Conservation (phyloP, 2,329 filamentous ascomycete genomes). For the Coniochaeta prunicola region DNA sequence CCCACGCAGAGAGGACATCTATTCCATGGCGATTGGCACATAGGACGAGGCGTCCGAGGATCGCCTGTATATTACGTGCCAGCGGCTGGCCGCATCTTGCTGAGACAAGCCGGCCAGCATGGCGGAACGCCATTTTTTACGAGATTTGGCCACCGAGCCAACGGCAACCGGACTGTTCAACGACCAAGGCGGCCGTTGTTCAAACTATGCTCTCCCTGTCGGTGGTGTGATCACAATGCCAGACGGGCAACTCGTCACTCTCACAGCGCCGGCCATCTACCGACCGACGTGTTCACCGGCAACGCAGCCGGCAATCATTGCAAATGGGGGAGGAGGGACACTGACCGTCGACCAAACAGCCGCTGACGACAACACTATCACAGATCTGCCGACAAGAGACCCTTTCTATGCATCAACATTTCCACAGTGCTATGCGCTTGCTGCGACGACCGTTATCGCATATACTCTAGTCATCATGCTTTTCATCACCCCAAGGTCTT, state of each 20-base stretch:
- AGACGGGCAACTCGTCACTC: conserved; percentile 44
- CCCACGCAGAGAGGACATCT: background rate
- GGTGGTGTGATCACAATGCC: conserved; percentile 16
- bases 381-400: conserved; percentile 47
- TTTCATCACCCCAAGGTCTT: conserved; percentile 89
- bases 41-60: conserved; percentile 14
- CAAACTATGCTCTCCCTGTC: conserved; percentile 13
- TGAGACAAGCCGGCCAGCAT: conserved; percentile 13
- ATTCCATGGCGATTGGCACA: conserved; percentile 18
- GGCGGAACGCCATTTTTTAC: conserved; percentile 15
- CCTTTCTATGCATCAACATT: conserved; percentile 93
- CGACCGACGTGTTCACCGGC: conserved; percentile 46
- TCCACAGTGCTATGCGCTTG: conserved; percentile 87
- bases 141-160: conserved; percentile 9
- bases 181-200: conserved; percentile 12
- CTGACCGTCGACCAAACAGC: conserved; percentile 20
- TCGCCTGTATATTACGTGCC: conserved; percentile 7
- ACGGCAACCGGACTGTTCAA: conserved; percentile 9
- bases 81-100: conserved; percentile 17
- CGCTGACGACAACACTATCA: conserved; percentile 10
- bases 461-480: conserved; percentile 93
- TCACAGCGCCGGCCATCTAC: conserved; percentile 53
- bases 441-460: conserved; percentile 81
- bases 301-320: conserved; percentile 30
- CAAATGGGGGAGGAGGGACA: conserved; percentile 30